Evolutionary conservation across 805 yeast species (phyloP), one percentile per base, ranked within the genome.

Genomic region (Vanderwaltozyma polyspora): DNA sequence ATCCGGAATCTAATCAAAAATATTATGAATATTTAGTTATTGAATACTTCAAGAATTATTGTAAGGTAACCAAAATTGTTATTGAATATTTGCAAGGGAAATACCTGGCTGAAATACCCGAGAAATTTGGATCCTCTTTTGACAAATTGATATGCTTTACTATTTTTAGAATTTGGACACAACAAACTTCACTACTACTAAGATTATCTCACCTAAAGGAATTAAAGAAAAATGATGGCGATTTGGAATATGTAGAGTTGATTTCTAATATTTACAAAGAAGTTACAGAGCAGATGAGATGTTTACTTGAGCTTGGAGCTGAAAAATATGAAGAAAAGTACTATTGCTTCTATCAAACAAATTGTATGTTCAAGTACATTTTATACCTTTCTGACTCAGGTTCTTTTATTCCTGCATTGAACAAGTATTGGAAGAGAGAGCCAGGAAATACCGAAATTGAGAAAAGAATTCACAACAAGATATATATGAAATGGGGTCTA

Each of bases 401-500:
- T 3, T 28, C 45, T 15, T 29, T 42, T 8, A 25, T 22, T 3
- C 21, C 18, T 4, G 4, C 29, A 7, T 34, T 35, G 3, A 37
- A 37, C 8, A 37, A 25, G 19, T 46, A 38, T 34, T 45, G 46
- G 48, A 34, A 36, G 11, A 38, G 28, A 23, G 38, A 30, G n/a
- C 5, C n/a, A 12, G 17, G 4, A 13, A 24, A 34, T 31, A 31
- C 28, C 5, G 39, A 33, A n/a, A 38, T 35, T 24, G 37, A 40
- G 8, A 40, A 36, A 18, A 36, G 34, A 12, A 39, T 46, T 3
- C 22, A 37, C 3, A 35, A 36, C 12, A 41, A 40, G 24, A 18
- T 48, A 4, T 31, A 34, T 18, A 32, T 43, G 35, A 48, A 48
- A 35, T 48, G 52, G 52, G 52, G 51, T 8, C 16, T 46, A 10